Conservation (phyloP, 2,329 filamentous ascomycete species). For the Penicillium sp. region DNA sequence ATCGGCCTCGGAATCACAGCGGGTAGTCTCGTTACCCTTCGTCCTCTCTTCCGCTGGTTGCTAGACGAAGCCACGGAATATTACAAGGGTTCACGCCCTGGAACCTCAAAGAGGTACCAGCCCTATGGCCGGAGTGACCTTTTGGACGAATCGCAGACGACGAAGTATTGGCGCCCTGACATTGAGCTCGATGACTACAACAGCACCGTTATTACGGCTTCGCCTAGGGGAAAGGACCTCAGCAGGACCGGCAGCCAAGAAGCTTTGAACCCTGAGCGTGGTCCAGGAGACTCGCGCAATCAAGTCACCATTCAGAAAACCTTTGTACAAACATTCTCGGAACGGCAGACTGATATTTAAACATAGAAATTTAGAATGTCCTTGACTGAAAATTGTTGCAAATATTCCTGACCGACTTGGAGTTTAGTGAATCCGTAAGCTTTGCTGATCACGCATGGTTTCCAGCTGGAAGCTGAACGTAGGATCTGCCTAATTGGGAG, state of each 20-base stretch:
- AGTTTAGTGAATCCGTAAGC: not conserved
- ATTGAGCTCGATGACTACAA: constrained; percentile 2
- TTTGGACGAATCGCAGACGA: not conserved
- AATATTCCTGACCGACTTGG: not conserved
- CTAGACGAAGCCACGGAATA: constrained; percentile 8
- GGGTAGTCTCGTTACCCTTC: constrained; percentile 45
- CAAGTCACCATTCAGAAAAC: constrained; percentile 12
- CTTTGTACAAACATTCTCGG: constrained; percentile 5
- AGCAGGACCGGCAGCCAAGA: constrained; percentile 10
- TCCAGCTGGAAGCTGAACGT: no score
- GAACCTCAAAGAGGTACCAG: not conserved
- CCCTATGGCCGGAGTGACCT: constrained; percentile 3
- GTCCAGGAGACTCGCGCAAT: not conserved
- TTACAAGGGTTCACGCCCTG: not conserved
- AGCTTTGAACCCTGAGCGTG: constrained; percentile 5
- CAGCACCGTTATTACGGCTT: constrained; percentile 1
- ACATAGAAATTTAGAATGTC: not conserved
- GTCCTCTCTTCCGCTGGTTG: constrained; percentile 40
- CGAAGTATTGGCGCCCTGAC: constrained; percentile 15
- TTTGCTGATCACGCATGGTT: not conserved
- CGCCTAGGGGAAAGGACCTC: not conserved
- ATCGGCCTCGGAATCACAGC: constrained; percentile 39
- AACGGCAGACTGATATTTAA: no score
- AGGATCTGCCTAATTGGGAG: not conserved
- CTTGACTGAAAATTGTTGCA: not conserved